These are phyloP conservation scores for Penicillium herquei DNA, from an alignment of 495 filamentous ascomycete genomes.

Conservation along the genomic window DNA sequence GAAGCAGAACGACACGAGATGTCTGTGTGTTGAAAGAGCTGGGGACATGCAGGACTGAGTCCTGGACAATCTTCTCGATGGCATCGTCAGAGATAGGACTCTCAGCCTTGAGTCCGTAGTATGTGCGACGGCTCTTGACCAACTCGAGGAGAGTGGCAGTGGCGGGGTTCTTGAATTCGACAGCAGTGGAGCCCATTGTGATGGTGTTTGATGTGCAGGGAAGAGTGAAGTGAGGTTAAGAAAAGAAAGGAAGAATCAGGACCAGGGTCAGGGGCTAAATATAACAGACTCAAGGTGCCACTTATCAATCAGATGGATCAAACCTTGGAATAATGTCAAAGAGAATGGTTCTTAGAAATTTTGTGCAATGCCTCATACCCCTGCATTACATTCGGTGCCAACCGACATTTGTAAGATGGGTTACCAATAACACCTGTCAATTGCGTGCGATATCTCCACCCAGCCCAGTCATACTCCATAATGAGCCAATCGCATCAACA, in stretches of 20 bases:
- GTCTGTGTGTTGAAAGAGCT: constrained; percentile 56
- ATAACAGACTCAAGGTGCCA: too few relatives aligned
- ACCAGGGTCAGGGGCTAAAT: not conserved
- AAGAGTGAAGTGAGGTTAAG: not conserved
- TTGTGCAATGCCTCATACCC: too few relatives aligned
- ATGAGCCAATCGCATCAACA: not conserved
- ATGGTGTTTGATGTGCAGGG: not conserved
- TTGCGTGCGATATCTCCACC: not conserved
- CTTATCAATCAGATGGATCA: too few relatives aligned
- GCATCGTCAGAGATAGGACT: constrained; percentile 43
- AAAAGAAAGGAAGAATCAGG: not conserved
- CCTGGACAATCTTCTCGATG: constrained; percentile 39
- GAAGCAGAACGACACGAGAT: constrained; percentile 44
- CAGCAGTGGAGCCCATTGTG: constrained; percentile 32
- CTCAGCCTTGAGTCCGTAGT: constrained; percentile 45
- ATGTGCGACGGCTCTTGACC: constrained; percentile 42
- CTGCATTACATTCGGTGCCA: too few relatives aligned
- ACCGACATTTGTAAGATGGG: not conserved
- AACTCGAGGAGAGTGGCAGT: constrained; percentile 40
- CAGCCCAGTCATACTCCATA: not conserved
- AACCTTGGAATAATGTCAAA: too few relatives aligned
- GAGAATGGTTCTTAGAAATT: too few relatives aligned
- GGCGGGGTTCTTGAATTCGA: constrained; percentile 39
- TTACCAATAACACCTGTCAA: not conserved
- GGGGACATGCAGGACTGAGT: constrained; percentile 47